These are phyloP conservation scores for Lactifluus hygrophoroides DNA, from an alignment of 768 basidiomycete species.

Conservation along the genomic window DNA sequence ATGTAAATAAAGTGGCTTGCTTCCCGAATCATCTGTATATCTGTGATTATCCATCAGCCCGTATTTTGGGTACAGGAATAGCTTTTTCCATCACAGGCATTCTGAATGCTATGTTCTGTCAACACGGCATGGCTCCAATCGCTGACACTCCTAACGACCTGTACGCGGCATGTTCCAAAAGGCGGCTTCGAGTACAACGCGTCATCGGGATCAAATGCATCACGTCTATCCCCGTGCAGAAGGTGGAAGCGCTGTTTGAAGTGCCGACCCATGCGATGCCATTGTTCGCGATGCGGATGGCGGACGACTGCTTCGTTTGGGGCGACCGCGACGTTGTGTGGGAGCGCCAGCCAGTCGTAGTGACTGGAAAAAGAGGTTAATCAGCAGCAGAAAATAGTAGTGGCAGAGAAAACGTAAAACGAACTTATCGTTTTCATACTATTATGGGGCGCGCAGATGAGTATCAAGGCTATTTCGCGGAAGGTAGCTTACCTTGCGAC, in stretches of 20 bases:
- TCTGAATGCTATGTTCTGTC: constrained; percentile 86
- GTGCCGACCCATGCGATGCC: constrained; percentile 30
- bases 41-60: constrained; percentile 29
- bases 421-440: constrained; percentile 39
- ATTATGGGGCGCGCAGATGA: not conserved
- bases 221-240: constrained; percentile 25
- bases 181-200: constrained; percentile 33
- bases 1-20: constrained; percentile 90
- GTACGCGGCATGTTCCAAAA: constrained; percentile 55
- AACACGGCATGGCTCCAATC: constrained; percentile 96
- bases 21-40: constrained; percentile 72
- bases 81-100: constrained; percentile 59
- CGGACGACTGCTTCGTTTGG: constrained; percentile 63
- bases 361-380: constrained; percentile 28
- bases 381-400: not conserved
- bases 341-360: constrained; percentile 68
- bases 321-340: constrained; percentile 53
- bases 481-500: constrained; percentile 47
- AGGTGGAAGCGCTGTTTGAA: constrained; percentile 27
- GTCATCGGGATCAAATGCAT: constrained; percentile 30
- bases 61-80: not conserved
- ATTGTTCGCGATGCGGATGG: constrained; percentile 63
- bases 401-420: constrained; percentile 23
- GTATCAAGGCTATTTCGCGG: not conserved
- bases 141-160: constrained; percentile 76